Evolutionary conservation across 2,329 filamentous ascomycete genomes (phyloP).

Genomic region (Fusarium humuli): DNA sequence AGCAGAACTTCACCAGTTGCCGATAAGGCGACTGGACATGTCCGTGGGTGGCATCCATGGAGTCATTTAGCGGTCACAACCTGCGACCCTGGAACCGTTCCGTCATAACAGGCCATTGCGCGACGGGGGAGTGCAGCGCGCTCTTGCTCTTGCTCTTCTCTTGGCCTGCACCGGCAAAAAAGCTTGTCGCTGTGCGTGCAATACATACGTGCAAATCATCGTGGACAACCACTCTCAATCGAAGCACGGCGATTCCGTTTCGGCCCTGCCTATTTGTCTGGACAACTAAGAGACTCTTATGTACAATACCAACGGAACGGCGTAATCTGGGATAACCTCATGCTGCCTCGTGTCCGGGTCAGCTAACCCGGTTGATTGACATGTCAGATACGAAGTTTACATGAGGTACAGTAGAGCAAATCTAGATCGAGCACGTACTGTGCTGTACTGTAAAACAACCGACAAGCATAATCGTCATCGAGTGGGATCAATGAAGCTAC

Average conservation of each 20-base stretch:
- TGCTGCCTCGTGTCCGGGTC: constrained; percentile 20
- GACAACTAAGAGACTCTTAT: constrained; percentile 4
- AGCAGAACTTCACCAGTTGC: constrained; percentile 42
- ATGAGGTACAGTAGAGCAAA: constrained; percentile 16
- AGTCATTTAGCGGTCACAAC: constrained; percentile 37
- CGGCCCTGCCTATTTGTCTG: constrained; percentile 24
- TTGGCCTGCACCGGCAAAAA: constrained; percentile 16
- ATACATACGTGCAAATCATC: constrained; percentile 28
- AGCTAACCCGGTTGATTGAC: constrained; percentile 16
- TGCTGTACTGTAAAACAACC: not conserved
- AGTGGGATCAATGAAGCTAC: constrained; percentile 30
- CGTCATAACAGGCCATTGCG: constrained; percentile 41
- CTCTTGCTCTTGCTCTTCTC: not conserved
- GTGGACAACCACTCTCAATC: constrained; percentile 11
- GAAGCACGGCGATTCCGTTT: constrained; percentile 40
- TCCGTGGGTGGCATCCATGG: not conserved
- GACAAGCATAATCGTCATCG: constrained; percentile 30
- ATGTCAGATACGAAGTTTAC: constrained; percentile 15
- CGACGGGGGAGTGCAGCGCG: constrained; percentile 16
- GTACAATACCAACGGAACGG: not conserved
- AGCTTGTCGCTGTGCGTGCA: constrained; percentile 12
- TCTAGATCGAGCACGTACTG: constrained; percentile 6
- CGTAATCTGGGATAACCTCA: constrained; percentile 36
- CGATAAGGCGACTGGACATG: constrained; percentile 47
- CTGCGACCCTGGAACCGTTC: constrained; percentile 30